A percentile compares a stretch with the other conserved stretches of the same genome.
phyloP scores from a whole-genome alignment of 805 yeast species.

The Kluyveromyces starmeri region DNA sequence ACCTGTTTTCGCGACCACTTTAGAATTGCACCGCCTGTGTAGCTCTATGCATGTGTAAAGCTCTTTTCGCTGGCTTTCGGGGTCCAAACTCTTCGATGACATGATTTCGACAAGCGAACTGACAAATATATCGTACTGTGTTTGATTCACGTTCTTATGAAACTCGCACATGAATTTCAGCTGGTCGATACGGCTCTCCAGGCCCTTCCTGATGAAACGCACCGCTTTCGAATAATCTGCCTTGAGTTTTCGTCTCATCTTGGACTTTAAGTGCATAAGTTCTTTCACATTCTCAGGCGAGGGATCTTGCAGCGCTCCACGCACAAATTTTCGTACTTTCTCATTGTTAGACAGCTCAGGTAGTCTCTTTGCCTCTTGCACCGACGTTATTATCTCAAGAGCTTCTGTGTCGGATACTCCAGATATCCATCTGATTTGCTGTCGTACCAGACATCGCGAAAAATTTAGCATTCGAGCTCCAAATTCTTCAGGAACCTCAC shows the following conservation, averaged over 20 bases:
- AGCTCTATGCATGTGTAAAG: conserved; percentile 16
- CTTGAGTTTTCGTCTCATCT: conserved; percentile 1
- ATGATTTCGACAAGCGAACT: conserved; percentile 6
- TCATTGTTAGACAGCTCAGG: background rate
- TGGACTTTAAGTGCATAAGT: conserved; percentile 1
- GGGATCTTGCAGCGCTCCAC: background rate
- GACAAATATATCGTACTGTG: conserved; percentile 11
- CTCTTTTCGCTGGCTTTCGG: conserved; percentile 8
- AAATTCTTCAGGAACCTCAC: too few species aligned
- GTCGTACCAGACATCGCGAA: too few species aligned
- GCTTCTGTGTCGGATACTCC: conserved; percentile 1
- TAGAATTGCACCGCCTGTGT: conserved; percentile 15
- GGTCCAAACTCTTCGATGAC: conserved; percentile 1
- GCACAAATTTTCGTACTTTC: background rate
- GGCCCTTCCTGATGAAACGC: conserved; percentile 1
- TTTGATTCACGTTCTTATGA: conserved; percentile 9
- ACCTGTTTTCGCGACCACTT: conserved; percentile 6
- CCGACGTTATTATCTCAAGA: background rate
- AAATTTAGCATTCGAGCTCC: too few species aligned
- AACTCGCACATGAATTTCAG: conserved; percentile 6
- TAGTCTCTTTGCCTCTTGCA: background rate
- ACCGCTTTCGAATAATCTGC: background rate
- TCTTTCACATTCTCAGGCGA: background rate
- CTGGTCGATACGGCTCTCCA: background rate
- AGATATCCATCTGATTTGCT: background rate